Percentiles rank a stretch among this genome's conserved stretches.
phyloP scores from a whole-genome alignment of 441 rosid genomes.

The Syzygium malaccense region DNA sequence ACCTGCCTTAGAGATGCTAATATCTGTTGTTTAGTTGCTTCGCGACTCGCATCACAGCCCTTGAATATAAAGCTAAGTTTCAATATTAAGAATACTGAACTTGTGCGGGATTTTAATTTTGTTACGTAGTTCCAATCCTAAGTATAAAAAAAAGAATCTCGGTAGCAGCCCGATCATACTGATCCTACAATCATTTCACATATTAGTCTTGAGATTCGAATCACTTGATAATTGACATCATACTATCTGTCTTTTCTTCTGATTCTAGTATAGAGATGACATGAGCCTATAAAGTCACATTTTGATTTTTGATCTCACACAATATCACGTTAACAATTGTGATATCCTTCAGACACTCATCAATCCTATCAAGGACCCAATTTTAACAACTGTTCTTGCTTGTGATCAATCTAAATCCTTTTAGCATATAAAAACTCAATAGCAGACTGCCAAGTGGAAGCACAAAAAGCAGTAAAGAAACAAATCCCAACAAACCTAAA shows the following conservation, averaged over 20 bases:
- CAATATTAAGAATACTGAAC: accelerated
- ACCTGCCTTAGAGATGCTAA: neutral
- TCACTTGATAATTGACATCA: neutral
- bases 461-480: neutral
- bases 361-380: neutral
- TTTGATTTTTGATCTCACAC: neutral
- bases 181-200: neutral
- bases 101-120: neutral
- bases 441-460: neutral
- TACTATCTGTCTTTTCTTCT: neutral
- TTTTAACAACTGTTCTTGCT: neutral
- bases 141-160: accelerated
- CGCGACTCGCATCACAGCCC: neutral
- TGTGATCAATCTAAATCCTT: neutral
- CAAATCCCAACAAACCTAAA: neutral
- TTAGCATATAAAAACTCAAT: neutral
- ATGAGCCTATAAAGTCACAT: neutral
- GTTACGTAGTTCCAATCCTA: neutral
- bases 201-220: accelerated
- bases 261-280: neutral
- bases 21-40: neutral
- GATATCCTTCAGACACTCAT: neutral
- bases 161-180: accelerated
- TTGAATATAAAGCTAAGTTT: neutral
- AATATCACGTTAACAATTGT: neutral